Base-by-base conservation (phyloP, 2,329 filamentous ascomycete species). In the Raffaelea ambrosiae region DNA sequence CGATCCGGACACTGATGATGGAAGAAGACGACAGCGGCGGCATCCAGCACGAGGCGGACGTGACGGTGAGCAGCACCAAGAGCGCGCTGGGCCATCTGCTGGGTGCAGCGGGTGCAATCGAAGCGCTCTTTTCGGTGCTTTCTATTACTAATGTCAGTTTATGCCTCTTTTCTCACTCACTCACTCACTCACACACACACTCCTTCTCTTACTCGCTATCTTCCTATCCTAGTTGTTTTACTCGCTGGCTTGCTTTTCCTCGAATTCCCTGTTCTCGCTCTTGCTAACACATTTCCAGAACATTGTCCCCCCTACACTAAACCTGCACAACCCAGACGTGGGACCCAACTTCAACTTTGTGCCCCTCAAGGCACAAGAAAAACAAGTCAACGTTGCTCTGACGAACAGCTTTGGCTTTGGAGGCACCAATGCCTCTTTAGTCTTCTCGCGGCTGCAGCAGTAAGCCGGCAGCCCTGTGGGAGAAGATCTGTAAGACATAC, bases 341-440 rank as follows among this genome's bases (percentile, higher is more conserved):
- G 75, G 81, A 4, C 84, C 87, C 47, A 70, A 81, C 53, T 95
- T 91, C 69, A 96, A 97, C 61, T 91, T 96, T 63, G 82, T 95
- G 3, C 79, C 89, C 0, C 72, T 81, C 4, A 61, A 71, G 41
- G 75, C 88, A 1, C 90, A 96, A 64, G 65, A 84, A 46, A 82
- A 79, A 54, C 62, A 72, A 3, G 79, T 97, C 11, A 69, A 80
- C 49, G 83, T 91, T 20, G 87, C 86, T 5, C 58, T 98, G 49
- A 93, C 88, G 3, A 98, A 98, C 60, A 97, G 91, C 62, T 98
- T 98, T 67, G 93, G 93, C 0, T 98, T 98, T 68, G 93, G 93
- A 11, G 93, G 93, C 16, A 97, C 91, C 1, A 98, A 98, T 68
- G 90, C 91, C 39, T 89, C 82, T 47, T 69, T 98, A 35, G 89